Base-by-base conservation (phyloP, 805 yeast species). In the Saccharomyces kudriavzevii region DNA sequence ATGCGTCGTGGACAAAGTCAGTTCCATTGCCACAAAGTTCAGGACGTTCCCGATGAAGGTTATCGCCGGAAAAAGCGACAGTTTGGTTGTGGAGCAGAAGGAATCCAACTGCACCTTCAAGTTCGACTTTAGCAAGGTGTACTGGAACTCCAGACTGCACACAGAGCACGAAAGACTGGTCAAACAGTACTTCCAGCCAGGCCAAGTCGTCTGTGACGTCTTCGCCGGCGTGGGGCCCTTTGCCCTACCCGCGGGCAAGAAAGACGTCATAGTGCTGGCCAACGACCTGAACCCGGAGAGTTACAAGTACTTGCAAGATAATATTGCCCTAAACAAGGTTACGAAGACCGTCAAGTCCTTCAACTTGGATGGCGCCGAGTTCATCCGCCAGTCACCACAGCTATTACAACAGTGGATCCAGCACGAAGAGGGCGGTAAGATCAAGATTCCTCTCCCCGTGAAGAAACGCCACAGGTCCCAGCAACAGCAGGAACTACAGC, bases 151-250 rank as follows among this genome's bases (percentile, higher is more conserved):
- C 14, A 79, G 99, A 60, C 75, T 94, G 50, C 92, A 90, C 60
- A 88, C 96, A 0, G 99, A 94, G 64, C 99, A 94, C 69, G 92
- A 83, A 48, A 75, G 98, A 55, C 71, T 94, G 46, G 85, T 94
- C 3, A 66, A 71, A 1, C 65, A 71, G 40, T 75, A 74, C 54
- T 85, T 87, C 61, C 61, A 78, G 45, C 75, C 80, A 3, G 85
- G 86, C 9, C 86, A 85, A 55, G 87, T 89, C 5, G 87, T 95
- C 0, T 89, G 89, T 62, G 99, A 94, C 73, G 97, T 90, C 0
- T 88, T 95, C 82, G 98, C 97, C 0, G 99, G 99, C 48, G 98
- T 94, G 1, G 99, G 99, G 0, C 99, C 99, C 4, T 94, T 95
- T 74, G 92, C 96, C 1, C 82, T 94, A 1, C 99, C 99, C 0